These are phyloP conservation scores for Paramecium caudatum DNA, from an alignment of 73 alveolate species.

Conservation along the genomic window DNA sequence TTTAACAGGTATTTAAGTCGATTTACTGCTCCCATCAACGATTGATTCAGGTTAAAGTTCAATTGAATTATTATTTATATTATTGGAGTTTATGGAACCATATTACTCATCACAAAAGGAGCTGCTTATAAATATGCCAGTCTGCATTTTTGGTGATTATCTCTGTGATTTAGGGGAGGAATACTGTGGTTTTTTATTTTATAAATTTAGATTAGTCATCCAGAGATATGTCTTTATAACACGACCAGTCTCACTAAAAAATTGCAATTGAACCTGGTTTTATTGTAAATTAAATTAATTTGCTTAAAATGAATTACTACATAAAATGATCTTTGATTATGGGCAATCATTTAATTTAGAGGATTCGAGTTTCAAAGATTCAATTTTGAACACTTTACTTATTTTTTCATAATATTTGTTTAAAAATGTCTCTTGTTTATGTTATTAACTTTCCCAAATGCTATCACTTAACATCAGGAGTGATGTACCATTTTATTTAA, in stretches of 20 bases:
- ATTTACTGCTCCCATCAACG: background rate
- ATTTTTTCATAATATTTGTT: conserved; percentile 7
- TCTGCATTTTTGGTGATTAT: too few relatives aligned
- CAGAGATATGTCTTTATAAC: background rate
- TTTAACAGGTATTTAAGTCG: background rate
- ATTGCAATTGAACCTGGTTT: background rate
- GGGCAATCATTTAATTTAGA: background rate
- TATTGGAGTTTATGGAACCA: too few relatives aligned
- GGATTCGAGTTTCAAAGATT: background rate
- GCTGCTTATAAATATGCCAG: too few relatives aligned
- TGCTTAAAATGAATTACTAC: background rate
- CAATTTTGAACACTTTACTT: conserved; percentile 9
- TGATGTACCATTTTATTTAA: conserved; percentile 46
- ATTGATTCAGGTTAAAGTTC: too few relatives aligned
- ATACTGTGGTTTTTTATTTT: too few relatives aligned
- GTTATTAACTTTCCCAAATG: background rate
- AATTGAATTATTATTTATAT: too few relatives aligned
- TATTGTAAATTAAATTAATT: background rate
- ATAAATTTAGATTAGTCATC: too few relatives aligned
- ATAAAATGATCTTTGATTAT: background rate
- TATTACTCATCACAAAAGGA: too few relatives aligned
- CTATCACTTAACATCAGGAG: conserved; percentile 18
- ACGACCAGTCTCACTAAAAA: background rate
- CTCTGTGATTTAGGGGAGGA: too few relatives aligned
- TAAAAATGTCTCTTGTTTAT: background rate